Evolutionary conservation across 1,284 basidiomycete genomes (phyloP).

Genomic region (Ustilago xerochloae): DNA sequence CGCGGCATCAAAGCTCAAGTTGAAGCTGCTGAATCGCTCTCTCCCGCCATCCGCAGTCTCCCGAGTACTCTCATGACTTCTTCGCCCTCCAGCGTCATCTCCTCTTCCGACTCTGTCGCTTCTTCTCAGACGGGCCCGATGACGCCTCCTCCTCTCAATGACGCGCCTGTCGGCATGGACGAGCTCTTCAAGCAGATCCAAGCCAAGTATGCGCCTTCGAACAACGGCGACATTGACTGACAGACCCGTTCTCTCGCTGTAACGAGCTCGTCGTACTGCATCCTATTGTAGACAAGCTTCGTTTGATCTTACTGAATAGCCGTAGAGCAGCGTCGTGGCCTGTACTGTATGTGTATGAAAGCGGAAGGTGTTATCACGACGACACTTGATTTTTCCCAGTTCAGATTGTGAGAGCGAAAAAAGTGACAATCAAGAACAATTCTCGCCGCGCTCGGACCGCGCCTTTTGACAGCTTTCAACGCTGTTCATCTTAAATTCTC

Average conservation of each 20-base stretch:
- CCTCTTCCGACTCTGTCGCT: background rate
- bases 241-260: too few species aligned
- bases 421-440: background rate
- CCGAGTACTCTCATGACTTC: background rate
- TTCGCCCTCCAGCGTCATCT: background rate
- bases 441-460: background rate
- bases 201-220: slow-evolving; percentile 17
- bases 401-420: background rate
- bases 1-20: slow-evolving; percentile 20
- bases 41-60: slow-evolving; percentile 33
- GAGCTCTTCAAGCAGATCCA: slow-evolving; percentile 15
- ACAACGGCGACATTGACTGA: too few species aligned
- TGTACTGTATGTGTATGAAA: background rate
- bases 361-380: background rate
- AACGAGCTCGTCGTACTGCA: too few species aligned
- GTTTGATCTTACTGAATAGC: too few species aligned
- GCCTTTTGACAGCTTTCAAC: background rate
- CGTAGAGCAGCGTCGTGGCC: too few species aligned
- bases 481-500: background rate
- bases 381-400: background rate
- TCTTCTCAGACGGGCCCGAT: too few species aligned
- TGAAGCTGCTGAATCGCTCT: slow-evolving; percentile 28
- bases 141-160: background rate
- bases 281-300: too few species aligned
- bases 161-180: background rate